These are phyloP conservation scores for Sherardia arvensis DNA, from an alignment of 257 asterid genomes.

Conservation along the genomic window DNA sequence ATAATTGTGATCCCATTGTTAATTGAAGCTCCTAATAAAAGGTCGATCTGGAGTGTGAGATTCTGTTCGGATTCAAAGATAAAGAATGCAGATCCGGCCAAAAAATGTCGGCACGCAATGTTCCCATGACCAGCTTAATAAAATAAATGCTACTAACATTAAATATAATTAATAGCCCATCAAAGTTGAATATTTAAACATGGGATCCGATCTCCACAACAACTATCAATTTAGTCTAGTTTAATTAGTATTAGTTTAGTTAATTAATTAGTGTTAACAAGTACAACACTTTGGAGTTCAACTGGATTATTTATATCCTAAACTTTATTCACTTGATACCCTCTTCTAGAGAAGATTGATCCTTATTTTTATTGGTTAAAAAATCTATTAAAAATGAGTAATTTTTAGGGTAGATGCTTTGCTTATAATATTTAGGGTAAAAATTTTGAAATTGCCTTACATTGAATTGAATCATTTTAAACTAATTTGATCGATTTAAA, in stretches of 20 bases:
- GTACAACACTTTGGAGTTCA: slow-evolving; percentile 9
- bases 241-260: too few relatives aligned
- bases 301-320: background rate
- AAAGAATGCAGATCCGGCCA: slow-evolving; percentile 4
- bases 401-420: too few relatives aligned
- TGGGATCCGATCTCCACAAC: slow-evolving; percentile 22
- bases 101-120: slow-evolving; percentile 19
- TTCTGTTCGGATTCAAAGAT: background rate
- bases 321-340: background rate
- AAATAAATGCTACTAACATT: too few relatives aligned
- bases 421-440: too few relatives aligned
- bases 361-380: too few relatives aligned
- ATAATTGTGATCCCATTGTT: too few relatives aligned
- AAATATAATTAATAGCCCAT: slow-evolving; percentile 7
- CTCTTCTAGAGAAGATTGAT: background rate
- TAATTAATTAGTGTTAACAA: background rate
- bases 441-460: too few relatives aligned
- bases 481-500: too few relatives aligned
- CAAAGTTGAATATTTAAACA: slow-evolving; percentile 10
- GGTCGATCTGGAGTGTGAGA: background rate
- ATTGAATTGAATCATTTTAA: too few relatives aligned
- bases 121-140: slow-evolving; percentile 6
- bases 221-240: background rate
- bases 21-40: too few relatives aligned
- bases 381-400: too few relatives aligned